Evolutionary conservation across 331 rosid species (phyloP).

Genomic region (Ulmus americana): DNA sequence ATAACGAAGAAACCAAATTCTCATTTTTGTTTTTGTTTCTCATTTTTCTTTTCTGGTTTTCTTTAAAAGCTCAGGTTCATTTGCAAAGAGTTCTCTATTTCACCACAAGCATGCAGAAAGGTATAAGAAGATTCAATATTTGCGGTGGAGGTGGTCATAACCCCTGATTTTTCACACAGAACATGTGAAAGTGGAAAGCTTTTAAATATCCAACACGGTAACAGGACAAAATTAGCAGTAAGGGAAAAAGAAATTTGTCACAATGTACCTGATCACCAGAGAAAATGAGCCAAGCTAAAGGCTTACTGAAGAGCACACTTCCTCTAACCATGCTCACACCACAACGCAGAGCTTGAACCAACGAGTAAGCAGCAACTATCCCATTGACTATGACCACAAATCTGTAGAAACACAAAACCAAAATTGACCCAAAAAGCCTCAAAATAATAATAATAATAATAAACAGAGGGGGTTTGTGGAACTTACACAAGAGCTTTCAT

Average conservation of each 20-base stretch:
- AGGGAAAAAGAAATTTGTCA: background rate
- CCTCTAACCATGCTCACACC: constrained; percentile 53
- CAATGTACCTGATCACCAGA: constrained; percentile 71
- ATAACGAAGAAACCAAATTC: no score
- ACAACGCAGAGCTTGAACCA: constrained; percentile 60
- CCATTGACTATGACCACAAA: constrained; percentile 65
- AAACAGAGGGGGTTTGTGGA: background rate
- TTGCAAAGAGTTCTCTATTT: no score
- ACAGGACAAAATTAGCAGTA: no score
- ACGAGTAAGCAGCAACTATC: constrained; percentile 60
- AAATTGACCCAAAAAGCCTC: background rate
- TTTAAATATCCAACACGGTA: background rate
- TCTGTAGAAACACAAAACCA: constrained; percentile 27
- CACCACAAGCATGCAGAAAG: no score
- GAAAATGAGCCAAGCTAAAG: constrained; percentile 82
- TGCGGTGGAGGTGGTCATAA: no score
- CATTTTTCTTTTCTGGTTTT: no score
- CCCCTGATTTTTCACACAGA: no score
- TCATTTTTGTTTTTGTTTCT: no score
- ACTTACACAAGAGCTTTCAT: constrained; percentile 83
- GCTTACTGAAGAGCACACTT: constrained; percentile 56
- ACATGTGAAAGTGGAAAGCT: background rate
- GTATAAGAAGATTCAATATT: no score
- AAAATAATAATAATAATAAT: no score
- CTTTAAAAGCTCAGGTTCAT: no score